Evolutionary conservation across 2,329 filamentous ascomycete species (phyloP).

Genomic region (Blastomyces gilchristii): DNA sequence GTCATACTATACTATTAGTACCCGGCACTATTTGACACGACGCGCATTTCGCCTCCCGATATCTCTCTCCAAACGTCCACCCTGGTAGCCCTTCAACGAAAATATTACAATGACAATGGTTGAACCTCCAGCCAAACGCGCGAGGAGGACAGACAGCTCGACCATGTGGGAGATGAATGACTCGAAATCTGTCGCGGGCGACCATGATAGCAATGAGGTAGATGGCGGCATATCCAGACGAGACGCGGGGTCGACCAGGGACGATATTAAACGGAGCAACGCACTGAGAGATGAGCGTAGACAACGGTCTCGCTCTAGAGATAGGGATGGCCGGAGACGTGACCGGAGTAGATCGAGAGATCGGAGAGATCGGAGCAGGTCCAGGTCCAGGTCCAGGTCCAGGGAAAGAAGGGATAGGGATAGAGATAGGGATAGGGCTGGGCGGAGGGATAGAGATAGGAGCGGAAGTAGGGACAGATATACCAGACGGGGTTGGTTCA

Average conservation of each 20-base stretch:
- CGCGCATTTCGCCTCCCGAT: background rate
- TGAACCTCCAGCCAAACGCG: conserved; percentile 41
- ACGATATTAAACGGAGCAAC: conserved; percentile 31
- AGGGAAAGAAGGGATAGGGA: conserved; percentile 32
- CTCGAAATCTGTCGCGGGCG: conserved; percentile 20
- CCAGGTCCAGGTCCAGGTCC: conserved; percentile 32
- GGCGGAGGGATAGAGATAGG: conserved; percentile 26
- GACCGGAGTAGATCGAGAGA: conserved; percentile 38
- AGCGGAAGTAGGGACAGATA: conserved; percentile 23
- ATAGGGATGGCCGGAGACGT: conserved; percentile 30
- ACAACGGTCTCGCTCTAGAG: conserved; percentile 32
- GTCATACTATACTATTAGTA: background rate
- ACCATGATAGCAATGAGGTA: conserved; percentile 20
- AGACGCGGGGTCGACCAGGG: conserved; percentile 28
- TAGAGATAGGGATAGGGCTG: conserved; percentile 29
- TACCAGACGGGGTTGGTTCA: conserved; percentile 30
- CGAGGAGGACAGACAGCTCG: conserved; percentile 47
- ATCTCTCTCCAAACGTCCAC: background rate
- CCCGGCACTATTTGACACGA: background rate
- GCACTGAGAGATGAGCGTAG: conserved; percentile 29
- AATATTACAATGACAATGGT: conserved; percentile 26
- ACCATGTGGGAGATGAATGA: conserved; percentile 49
- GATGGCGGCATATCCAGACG: conserved; percentile 29
- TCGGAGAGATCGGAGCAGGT: conserved; percentile 26
- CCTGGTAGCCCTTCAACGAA: background rate